Conservation (phyloP, 805 yeast species). For the Zygoascus flipseniorum region DNA sequence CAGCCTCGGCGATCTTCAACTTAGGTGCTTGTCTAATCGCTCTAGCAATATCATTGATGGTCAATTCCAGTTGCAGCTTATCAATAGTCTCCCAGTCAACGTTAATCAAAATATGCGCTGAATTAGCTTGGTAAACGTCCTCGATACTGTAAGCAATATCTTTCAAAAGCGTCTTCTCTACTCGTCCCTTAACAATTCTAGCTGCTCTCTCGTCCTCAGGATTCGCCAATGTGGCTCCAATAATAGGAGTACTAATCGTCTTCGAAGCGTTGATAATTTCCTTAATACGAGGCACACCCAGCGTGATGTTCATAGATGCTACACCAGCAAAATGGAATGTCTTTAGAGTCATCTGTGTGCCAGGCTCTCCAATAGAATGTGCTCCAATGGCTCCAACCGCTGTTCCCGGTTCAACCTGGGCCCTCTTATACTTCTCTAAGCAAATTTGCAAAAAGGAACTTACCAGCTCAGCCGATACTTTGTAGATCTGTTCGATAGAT, state of each 20-base stretch:
- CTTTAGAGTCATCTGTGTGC: constrained; percentile 95
- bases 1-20: constrained; percentile 67
- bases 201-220: constrained; percentile 96
- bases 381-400: constrained; percentile 99
- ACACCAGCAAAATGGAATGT: constrained; percentile 99
- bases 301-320: constrained; percentile 96
- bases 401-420: constrained; percentile 97
- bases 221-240: constrained; percentile 87
- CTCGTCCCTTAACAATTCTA: constrained; percentile 94
- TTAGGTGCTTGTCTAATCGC: constrained; percentile 84
- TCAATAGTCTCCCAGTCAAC: constrained; percentile 81
- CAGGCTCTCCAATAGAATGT: constrained; percentile 98
- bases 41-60: constrained; percentile 72
- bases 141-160: constrained; percentile 87
- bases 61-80: constrained; percentile 79
- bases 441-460: constrained; percentile 65
- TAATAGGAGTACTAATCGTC: constrained; percentile 90
- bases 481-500: constrained; percentile 32
- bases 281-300: constrained; percentile 99
- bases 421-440: constrained; percentile 71
- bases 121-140: constrained; percentile 79
- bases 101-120: constrained; percentile 72
- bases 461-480: constrained; percentile 56
- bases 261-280: constrained; percentile 97
- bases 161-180: constrained; percentile 81